Evolutionary conservation across 2,329 filamentous ascomycete genomes (phyloP).

Genomic region (Paracoccidioides lutzii): DNA sequence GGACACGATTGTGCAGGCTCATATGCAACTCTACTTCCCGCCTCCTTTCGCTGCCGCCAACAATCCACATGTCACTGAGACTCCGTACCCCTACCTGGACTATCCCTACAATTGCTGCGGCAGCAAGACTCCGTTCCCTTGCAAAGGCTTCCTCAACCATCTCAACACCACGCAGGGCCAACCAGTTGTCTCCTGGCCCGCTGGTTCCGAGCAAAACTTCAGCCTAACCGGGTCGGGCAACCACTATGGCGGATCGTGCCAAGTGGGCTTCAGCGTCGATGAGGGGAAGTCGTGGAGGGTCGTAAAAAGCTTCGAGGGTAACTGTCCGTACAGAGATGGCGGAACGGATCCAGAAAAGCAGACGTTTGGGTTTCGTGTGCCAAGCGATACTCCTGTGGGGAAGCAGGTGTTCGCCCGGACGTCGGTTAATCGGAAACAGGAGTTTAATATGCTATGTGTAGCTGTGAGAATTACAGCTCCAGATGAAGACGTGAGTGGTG

Average conservation of each 20-base stretch:
- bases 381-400: constrained; percentile 30
- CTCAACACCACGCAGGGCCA: constrained; percentile 31
- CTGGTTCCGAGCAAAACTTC: constrained; percentile 32
- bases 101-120: constrained; percentile 37
- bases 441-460: constrained; percentile 35
- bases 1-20: constrained; percentile 14
- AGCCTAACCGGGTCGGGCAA: constrained; percentile 23
- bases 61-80: constrained; percentile 29
- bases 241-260: constrained; percentile 37
- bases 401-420: constrained; percentile 34
- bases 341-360: constrained; percentile 28
- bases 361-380: constrained; percentile 34
- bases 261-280: constrained; percentile 34
- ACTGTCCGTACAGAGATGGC: constrained; percentile 33
- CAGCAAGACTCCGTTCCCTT: constrained; percentile 22
- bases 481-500: not conserved
- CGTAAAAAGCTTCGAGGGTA: constrained; percentile 34
- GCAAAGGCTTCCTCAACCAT: constrained; percentile 34
- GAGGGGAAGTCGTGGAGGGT: constrained; percentile 34
- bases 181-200: constrained; percentile 32
- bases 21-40: constrained; percentile 34
- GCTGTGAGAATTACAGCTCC: constrained; percentile 28
- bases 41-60: constrained; percentile 33
- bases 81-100: constrained; percentile 26
- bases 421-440: constrained; percentile 37